phyloP scores from a whole-genome alignment of 441 rosid species.

The Brassica balearica region DNA sequence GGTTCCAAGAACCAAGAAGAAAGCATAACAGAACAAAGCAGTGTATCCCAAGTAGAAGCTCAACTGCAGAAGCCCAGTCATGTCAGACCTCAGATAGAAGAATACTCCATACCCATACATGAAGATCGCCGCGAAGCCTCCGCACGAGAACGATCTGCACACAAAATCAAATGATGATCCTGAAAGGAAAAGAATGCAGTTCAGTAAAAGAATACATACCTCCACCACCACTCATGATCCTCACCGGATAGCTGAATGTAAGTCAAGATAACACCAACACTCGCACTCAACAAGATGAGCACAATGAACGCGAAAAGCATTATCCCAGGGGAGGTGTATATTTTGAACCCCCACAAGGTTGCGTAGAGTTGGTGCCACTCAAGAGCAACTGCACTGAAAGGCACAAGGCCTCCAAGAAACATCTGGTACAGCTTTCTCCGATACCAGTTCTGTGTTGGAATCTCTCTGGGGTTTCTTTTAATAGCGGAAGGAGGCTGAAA shows the following conservation, averaged over 20 bases:
- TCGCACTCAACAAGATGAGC: slow-evolving; percentile 62
- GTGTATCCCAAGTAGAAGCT: slow-evolving; percentile 76
- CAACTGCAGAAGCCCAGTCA: slow-evolving; percentile 77
- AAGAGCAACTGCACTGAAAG: slow-evolving; percentile 67
- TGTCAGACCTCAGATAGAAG: slow-evolving; percentile 68
- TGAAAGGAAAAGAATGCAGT: not conserved
- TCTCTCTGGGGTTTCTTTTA: slow-evolving; percentile 67
- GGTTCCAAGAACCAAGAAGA: slow-evolving; percentile 75
- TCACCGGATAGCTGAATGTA: slow-evolving; percentile 79
- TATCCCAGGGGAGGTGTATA: slow-evolving; percentile 63
- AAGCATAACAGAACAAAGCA: slow-evolving; percentile 74
- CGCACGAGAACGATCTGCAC: slow-evolving; percentile 71
- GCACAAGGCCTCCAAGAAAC: slow-evolving; percentile 73
- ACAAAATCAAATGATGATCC: slow-evolving; percentile 17
- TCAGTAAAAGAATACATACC: slow-evolving; percentile 51
- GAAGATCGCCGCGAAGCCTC: slow-evolving; percentile 69
- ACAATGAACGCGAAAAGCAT: slow-evolving; percentile 63
- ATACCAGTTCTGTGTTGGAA: slow-evolving; percentile 69
- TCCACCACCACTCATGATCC: slow-evolving; percentile 98
- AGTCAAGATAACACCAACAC: slow-evolving; percentile 71
- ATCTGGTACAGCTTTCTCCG: slow-evolving; percentile 65
- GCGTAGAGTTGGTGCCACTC: slow-evolving; percentile 71
- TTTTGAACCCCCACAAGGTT: slow-evolving; percentile 87
- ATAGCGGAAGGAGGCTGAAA: slow-evolving; percentile 66
- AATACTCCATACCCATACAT: slow-evolving; percentile 74